These are phyloP conservation scores for Tricholoma matsutake DNA, from an alignment of 768 basidiomycete species.

Conservation along the genomic window DNA sequence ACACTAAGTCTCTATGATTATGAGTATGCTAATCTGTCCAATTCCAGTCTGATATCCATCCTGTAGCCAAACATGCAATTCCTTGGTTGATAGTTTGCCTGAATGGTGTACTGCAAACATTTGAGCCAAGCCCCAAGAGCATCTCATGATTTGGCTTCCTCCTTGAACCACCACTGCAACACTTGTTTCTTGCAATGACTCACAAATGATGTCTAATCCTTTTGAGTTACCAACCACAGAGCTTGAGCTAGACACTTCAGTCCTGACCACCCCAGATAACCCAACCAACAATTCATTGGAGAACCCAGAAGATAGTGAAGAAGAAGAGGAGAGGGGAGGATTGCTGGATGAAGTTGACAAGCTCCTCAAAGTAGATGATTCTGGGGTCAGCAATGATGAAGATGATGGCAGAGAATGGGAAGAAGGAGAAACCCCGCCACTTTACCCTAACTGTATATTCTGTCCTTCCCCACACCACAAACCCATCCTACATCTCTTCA, in stretches of 20 bases:
- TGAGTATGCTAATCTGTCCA: slow-evolving; percentile 6
- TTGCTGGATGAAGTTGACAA: neutral
- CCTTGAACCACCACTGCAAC: neutral
- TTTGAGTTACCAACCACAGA: neutral
- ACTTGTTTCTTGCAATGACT: too few species aligned
- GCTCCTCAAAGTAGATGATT: slow-evolving; percentile 10
- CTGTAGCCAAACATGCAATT: too few species aligned
- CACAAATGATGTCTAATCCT: neutral
- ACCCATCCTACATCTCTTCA: too few species aligned
- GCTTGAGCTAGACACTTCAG: neutral
- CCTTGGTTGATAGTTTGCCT: too few species aligned
- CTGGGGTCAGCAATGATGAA: slow-evolving; percentile 25
- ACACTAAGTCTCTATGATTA: slow-evolving; percentile 11
- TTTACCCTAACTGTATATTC: slow-evolving; percentile 12
- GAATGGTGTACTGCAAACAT: too few species aligned
- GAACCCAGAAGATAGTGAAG: neutral
- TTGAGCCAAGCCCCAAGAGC: neutral
- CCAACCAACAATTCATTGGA: too few species aligned
- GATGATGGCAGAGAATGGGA: slow-evolving; percentile 21
- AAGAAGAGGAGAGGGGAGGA: neutral
- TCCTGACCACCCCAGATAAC: too few species aligned
- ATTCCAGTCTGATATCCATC: neutral
- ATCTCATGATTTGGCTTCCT: neutral
- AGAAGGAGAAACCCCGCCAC: slow-evolving; percentile 16
- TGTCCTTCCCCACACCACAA: too few species aligned